Evolutionary conservation across 257 asterid species (phyloP).

Genomic region (Orobanche coerulescens): DNA sequence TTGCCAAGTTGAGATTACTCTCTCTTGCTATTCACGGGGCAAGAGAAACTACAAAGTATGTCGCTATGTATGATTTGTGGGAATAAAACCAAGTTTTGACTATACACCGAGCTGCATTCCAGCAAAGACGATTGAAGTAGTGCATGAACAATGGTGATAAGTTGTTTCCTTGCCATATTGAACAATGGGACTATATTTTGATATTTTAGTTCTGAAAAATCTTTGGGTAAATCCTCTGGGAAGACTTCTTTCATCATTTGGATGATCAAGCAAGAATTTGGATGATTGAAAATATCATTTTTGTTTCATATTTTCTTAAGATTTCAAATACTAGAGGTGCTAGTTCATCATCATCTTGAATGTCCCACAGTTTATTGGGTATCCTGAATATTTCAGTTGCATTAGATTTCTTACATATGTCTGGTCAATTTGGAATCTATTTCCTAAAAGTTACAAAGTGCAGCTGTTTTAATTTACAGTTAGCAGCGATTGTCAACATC

Average conservation of each 20-base stretch:
- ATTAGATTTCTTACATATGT: not conserved
- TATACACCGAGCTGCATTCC: not conserved
- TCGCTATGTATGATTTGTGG: not conserved
- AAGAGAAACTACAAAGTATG: not conserved
- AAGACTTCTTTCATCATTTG: not conserved
- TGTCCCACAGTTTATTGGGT: not conserved
- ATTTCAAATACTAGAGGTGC: not conserved
- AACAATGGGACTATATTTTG: not conserved
- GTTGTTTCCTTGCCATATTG: not conserved
- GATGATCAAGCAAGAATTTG: not conserved
- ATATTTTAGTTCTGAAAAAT: not conserved
- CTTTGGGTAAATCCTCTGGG: not conserved
- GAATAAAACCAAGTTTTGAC: not conserved
- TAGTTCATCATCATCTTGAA: not conserved
- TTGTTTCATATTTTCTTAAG: not conserved
- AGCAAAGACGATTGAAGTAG: not conserved
- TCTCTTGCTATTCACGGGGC: not conserved
- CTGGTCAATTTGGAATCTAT: not conserved
- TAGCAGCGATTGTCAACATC: not conserved
- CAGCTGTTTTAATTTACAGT: not conserved
- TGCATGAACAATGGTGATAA: too few species aligned
- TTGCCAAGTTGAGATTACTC: not conserved
- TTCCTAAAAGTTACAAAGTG: not conserved
- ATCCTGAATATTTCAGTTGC: not conserved
- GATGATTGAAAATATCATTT: not conserved